These are phyloP conservation scores for Amphicarpaea edgeworthii DNA, from an alignment of 306 rosid genomes.

Conservation along the genomic window DNA sequence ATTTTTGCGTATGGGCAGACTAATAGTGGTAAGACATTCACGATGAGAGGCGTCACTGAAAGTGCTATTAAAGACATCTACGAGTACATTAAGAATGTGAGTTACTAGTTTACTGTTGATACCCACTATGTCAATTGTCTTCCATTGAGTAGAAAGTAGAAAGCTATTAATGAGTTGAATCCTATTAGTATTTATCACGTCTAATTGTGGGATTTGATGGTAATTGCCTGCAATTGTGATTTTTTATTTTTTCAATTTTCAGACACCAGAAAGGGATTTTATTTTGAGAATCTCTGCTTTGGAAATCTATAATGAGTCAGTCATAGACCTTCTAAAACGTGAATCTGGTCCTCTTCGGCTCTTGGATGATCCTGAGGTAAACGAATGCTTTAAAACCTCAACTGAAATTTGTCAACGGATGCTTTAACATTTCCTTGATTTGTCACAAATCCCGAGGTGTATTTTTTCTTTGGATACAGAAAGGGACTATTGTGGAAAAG, in stretches of 20 bases:
- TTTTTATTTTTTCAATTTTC: background rate
- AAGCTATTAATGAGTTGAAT: background rate
- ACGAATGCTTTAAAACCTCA: no score
- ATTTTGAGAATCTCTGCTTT: slow-evolving; percentile 53
- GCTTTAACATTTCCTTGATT: slow-evolving; percentile 20
- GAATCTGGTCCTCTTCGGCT: slow-evolving; percentile 57
- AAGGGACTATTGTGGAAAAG: slow-evolving; percentile 57
- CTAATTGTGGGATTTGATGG: slow-evolving; percentile 1
- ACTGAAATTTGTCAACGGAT: slow-evolving; percentile 3
- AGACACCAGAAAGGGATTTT: slow-evolving; percentile 58
- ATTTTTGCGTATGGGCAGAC: slow-evolving; percentile 62
- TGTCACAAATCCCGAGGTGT: background rate
- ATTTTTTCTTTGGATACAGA: slow-evolving; percentile 45
- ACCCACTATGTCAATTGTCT: slow-evolving; percentile 3
- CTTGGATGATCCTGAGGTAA: slow-evolving; percentile 61
- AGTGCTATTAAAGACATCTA: slow-evolving; percentile 57
- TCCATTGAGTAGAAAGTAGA: background rate
- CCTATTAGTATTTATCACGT: background rate
- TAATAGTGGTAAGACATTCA: slow-evolving; percentile 62
- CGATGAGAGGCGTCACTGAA: slow-evolving; percentile 58
- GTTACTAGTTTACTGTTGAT: slow-evolving; percentile 16
- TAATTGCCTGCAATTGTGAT: slow-evolving; percentile 5
- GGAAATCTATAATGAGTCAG: slow-evolving; percentile 62
- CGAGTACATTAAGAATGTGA: slow-evolving; percentile 50
- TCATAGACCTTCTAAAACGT: slow-evolving; percentile 54